Base-by-base conservation (phyloP, 2,329 filamentous ascomycete species). In the Calonectria leucothoes region DNA sequence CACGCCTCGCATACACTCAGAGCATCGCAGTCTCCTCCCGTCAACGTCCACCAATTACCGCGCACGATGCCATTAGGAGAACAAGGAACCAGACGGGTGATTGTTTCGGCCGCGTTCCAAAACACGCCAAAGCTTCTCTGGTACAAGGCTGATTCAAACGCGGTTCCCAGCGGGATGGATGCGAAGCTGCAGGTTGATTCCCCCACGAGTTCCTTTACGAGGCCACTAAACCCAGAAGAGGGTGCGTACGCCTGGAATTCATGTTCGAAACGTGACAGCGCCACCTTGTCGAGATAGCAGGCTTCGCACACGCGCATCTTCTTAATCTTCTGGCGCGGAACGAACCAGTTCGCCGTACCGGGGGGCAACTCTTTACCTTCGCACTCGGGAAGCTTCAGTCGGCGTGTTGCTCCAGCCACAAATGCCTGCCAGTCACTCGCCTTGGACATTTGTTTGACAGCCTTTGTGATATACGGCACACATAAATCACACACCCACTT, bases 241-340 rank as follows among this genome's bases (percentile, higher is more conserved):
- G 73, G 72, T 0, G 71, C 29, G 11, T 80, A 65, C 0, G 51
- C 74, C 23, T 79, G 79, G 57, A 84, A 85, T 11, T 82, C 76
- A 6, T 63, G 42, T 0, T 71, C 80, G 8, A 85, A 82, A 0
- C 63, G 63, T 0, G 83, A 84, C 3, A 79, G 52, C 0, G 77
- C 81, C 7, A 85, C n/a, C 15, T 78, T 81, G 23, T 85, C 83
- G 14, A 85, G 69, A 69, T 82, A 84, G 27, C 84, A 86, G 1
- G 81, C 70, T 55, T 85, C 82, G 65, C 84, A 86, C 0, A 83
- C 74, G 5, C 74, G 72, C 52, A 85, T 52, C 1, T 77, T 74
- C 1, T 81, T 72, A 3, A 84, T 78, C 12, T 63, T 72, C 1
- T 75, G 76, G 0, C 79, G 77, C 0, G 80, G 75, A 0, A 76